These are phyloP conservation scores for Stereum hirsutum DNA, from an alignment of 1,284 basidiomycete species.

Conservation along the genomic window DNA sequence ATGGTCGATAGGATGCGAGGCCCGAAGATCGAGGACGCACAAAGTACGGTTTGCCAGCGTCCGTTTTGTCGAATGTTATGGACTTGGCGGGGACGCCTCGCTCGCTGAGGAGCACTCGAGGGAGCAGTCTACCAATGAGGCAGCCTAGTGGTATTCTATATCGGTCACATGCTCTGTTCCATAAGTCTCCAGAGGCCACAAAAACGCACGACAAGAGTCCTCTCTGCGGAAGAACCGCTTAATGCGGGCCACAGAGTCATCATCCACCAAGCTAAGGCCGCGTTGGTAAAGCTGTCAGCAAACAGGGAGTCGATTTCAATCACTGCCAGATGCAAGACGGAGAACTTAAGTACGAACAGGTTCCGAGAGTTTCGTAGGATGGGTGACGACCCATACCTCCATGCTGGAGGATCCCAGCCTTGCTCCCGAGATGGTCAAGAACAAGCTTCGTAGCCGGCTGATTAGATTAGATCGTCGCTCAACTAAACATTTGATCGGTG, in stretches of 20 bases:
- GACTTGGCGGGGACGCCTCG: slow-evolving; percentile 35
- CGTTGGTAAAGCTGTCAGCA: slow-evolving; percentile 46
- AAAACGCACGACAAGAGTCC: slow-evolving; percentile 65
- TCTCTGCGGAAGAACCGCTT: slow-evolving; percentile 57
- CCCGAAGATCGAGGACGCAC: slow-evolving; percentile 28
- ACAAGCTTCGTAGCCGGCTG: too few relatives aligned
- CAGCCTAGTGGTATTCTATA: slow-evolving; percentile 58
- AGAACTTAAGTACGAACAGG: slow-evolving; percentile 30
- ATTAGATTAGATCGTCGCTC: too few relatives aligned
- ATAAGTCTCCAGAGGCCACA: too few relatives aligned
- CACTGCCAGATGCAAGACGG: background rate
- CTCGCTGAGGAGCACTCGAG: slow-evolving; percentile 43
- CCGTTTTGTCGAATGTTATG: slow-evolving; percentile 47
- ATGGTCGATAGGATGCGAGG: too few relatives aligned
- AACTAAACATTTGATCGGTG: background rate
- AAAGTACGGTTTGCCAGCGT: slow-evolving; percentile 65
- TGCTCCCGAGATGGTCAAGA: too few relatives aligned
- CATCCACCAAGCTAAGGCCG: slow-evolving; percentile 47
- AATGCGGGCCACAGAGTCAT: slow-evolving; percentile 42
- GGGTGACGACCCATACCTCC: slow-evolving; percentile 17
- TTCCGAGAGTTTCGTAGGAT: slow-evolving; percentile 39
- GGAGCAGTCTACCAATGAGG: slow-evolving; percentile 63
- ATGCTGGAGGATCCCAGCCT: slow-evolving; percentile 1
- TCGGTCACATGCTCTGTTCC: too few relatives aligned
- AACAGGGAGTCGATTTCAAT: too few relatives aligned